Base-by-base conservation (phyloP, 176 grass and related monocot species). In the Panicum miliaceum region DNA sequence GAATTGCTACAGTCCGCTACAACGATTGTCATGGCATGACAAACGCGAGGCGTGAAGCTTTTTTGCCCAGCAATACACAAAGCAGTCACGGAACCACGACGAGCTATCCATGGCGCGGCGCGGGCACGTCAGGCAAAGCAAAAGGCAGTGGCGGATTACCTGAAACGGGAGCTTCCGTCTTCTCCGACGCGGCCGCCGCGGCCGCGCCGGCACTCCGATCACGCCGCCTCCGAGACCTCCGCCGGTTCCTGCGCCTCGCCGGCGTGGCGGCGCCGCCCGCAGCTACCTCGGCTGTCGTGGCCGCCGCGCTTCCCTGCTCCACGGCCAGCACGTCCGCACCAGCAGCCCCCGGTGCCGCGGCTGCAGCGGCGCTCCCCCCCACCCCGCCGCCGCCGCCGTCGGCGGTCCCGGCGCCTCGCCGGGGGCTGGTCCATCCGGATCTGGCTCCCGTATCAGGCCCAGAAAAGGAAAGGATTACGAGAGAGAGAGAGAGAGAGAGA, bases 361-460 rank as follows among this genome's bases (percentile, higher is more conserved):
- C 46, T 2, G 61, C 62, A 12, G 19, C 45, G 0, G 47, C 80
- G 1, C n/a, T 60, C n/a, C 57, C 57, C 57, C 57, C 14, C 26
- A 18, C 25, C 6, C 18, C 29, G 23, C 50, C 53, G 40, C 27
- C 64, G 36, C 36, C 83, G 62, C 2, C 61, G 63, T 6, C 63
- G 37, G 16, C 58, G 16, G 66, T 18, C 7, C 68, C 36, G 61
- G 13, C 29, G 5, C 32, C 16, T 43, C 54, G 57, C 23, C 43
- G 68, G 16, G 43, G 66, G 75, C 60, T 75, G 46, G 71, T 84
- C 81, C 87, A 76, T 87, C 79, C 85, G 54, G 71, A 82, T 87
- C 79, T 87, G 71, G 35, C 51, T 52, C 32, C 37, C 61, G 47
- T 40, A 42, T 54, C 47, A 45, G 62, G 19, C 40, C 57, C 35